These are phyloP conservation scores for Amylocarpus encephaloides DNA, from an alignment of 2,329 filamentous ascomycete species.

Conservation along the genomic window DNA sequence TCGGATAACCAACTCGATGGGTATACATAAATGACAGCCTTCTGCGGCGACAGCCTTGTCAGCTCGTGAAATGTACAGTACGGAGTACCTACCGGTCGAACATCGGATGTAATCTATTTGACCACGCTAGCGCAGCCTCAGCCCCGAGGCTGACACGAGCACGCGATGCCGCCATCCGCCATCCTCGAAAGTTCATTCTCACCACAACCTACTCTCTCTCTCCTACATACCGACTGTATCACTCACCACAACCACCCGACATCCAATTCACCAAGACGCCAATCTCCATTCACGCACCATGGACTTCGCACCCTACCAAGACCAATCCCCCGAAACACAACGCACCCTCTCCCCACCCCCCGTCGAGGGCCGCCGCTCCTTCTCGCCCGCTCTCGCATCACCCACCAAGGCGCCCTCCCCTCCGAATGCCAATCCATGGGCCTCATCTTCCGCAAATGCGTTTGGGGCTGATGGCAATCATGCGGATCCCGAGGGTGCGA, in stretches of 20 bases:
- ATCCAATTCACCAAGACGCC: not conserved
- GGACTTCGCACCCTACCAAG: slow-evolving; percentile 98
- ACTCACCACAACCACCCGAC: not conserved
- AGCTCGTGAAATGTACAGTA: not conserved
- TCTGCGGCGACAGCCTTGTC: not conserved
- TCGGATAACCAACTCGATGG: too few species aligned
- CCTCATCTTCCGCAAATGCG: slow-evolving; percentile 13
- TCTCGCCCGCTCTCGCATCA: slow-evolving; percentile 46
- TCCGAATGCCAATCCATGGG: slow-evolving; percentile 28
- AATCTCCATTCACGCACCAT: slow-evolving; percentile 40
- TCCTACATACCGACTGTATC: too few species aligned
- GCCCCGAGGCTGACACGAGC: slow-evolving; percentile 1
- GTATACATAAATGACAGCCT: too few species aligned
- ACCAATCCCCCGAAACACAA: slow-evolving; percentile 76
- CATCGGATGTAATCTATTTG: not conserved
- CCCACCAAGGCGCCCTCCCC: slow-evolving; percentile 35
- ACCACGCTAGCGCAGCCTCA: not conserved
- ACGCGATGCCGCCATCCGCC: not conserved
- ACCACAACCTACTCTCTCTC: not conserved
- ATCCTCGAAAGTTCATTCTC: not conserved
- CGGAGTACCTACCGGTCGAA: not conserved
- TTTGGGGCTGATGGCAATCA: slow-evolving; percentile 15
- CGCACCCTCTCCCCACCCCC: slow-evolving; percentile 70
- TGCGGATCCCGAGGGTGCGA: slow-evolving; percentile 7
- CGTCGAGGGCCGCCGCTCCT: slow-evolving; percentile 10